Evolutionary conservation across 176 grass and related monocot genomes (phyloP), one percentile per base, ranked within the genome.

Genomic region (Triticum dicoccoides): DNA sequence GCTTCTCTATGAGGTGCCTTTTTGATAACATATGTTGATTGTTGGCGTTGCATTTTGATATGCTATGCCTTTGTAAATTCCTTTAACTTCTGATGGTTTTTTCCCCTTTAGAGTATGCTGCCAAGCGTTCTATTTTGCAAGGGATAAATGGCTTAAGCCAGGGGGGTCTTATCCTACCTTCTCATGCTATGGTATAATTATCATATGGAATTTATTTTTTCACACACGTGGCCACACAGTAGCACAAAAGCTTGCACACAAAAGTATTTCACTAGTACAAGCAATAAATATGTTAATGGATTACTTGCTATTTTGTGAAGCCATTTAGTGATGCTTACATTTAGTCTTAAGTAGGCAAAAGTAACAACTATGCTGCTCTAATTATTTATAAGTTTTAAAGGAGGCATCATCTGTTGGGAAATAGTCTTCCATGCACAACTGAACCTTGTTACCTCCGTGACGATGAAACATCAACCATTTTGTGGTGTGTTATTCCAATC

Each of bases 121-220:
- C 87, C 92, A 24, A 97, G 92, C 24, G 91, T 97, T 69, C 85
- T 97, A 14, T 93, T 94, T 95, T 24, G 95, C 95, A 71, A 93
- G 95, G 85, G 95, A 97, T 86, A 97, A 93, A 89, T 97, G 92
- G 92, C 92, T 97, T 83, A 97, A 93, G 69, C 92, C 92, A 47
- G 95, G 95, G 64, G 95, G 95, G 24, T 78, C 95, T 97, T 87
- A 95, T 97, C 77, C 95, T 97, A 85, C 95, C 95, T 86, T 97
- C 95, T 61, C 95, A 97, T 93, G 92, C 95, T 63, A 91, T 88
- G 84, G 95, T 95, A 97, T 83, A 45, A 45, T 67, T 87, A 83
- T 17, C 32, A 73, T 34, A 74, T 74, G 11, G 0, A 34, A n/a
- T 81, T 87, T 49, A 37, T 66, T 80, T 80, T 41, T 0, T 62